Percentiles rank a stretch among this genome's conserved stretches.
phyloP scores from a whole-genome alignment of 139 green algal genomes.

The Micractinium sp. region DNA sequence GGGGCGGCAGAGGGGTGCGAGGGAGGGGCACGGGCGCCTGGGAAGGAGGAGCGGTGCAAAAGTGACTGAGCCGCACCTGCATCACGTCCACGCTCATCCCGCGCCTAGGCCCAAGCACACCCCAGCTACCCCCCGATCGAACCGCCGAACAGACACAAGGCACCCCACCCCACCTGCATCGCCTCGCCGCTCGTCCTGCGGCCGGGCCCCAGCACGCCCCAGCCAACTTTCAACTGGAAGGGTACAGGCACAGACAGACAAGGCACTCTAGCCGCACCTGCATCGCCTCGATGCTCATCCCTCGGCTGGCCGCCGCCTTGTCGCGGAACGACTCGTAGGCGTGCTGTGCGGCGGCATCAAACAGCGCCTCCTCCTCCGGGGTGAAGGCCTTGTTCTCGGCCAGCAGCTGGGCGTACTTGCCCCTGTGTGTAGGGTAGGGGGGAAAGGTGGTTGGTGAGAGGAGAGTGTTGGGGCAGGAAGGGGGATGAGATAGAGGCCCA shows the following conservation, averaged over 20 bases:
- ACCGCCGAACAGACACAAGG: not conserved
- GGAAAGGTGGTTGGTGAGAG: not conserved
- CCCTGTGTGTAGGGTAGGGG: conserved; percentile 22
- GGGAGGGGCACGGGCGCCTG: not conserved
- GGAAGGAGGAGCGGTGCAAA: too few relatives aligned
- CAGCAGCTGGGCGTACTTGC: conserved; percentile 73
- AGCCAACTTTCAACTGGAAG: not conserved
- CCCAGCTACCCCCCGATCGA: too few relatives aligned
- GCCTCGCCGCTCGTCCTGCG: too few relatives aligned
- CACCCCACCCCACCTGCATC: not conserved
- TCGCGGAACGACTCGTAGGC: conserved; percentile 91
- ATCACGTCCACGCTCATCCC: too few relatives aligned
- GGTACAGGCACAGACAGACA: too few relatives aligned
- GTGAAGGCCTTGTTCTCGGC: conserved; percentile 72
- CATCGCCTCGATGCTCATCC: conserved; percentile 69
- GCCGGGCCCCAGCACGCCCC: not conserved
- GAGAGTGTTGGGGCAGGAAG: not conserved
- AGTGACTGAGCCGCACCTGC: too few relatives aligned
- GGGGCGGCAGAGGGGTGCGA: not conserved
- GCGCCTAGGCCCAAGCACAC: not conserved
- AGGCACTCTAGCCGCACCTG: conserved; percentile 39
- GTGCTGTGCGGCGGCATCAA: conserved; percentile 73
- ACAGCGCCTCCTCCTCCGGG: conserved; percentile 81
- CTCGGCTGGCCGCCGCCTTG: conserved; percentile 62
- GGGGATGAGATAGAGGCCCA: too few relatives aligned